Base-by-base conservation (phyloP, 306 rosid genomes). In the Rosa persica region DNA sequence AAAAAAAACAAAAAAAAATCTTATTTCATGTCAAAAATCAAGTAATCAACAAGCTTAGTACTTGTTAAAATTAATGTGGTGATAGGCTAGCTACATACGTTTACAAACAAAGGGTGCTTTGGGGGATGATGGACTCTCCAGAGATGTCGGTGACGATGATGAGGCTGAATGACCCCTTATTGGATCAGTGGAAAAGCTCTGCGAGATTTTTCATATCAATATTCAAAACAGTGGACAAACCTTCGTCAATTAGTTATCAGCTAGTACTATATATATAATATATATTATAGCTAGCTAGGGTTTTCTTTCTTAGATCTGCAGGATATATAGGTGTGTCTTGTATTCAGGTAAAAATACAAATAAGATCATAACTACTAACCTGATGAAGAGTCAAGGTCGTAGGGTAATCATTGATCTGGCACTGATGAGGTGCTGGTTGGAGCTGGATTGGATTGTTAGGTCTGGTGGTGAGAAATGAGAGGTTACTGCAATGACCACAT, bases 401-500 rank as follows among this genome's bases (percentile, higher is more conserved):
- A 46, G 83, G 89, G 46, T 95, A 86, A 81, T 89, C 97, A 84
- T 87, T 89, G 72, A 86, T 66, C 70, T 66, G 82, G 83, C 77
- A 80, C 76, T 87, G 97, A 46, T 66, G 47, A 66, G 70, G 25
- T 66, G 47, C 47, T 38, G 78, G 84, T 74, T 88, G 89, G 62
- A 91, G 73, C 25, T 77, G 96, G 93, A 52, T 67, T 23, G 49
- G 72, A 42, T 42, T 68, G 48, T 68, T 66, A 39, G 98, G 93
- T 46, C 92, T 85, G 47, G 98, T 93, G 87, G 89, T 93, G 38
- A 95, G 94, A 75, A 93, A 93, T 11, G 99, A 95, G 61, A 93
- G 98, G 86, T 93, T 95, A 66, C 98, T 88, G 76, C 99, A 95
- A 82, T 95, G 98, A 12, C 99, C 99, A 72, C 99, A 95, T 83